phyloP scores from a whole-genome alignment of 1,139 yeast species.

The Pichia sp. region DNA sequence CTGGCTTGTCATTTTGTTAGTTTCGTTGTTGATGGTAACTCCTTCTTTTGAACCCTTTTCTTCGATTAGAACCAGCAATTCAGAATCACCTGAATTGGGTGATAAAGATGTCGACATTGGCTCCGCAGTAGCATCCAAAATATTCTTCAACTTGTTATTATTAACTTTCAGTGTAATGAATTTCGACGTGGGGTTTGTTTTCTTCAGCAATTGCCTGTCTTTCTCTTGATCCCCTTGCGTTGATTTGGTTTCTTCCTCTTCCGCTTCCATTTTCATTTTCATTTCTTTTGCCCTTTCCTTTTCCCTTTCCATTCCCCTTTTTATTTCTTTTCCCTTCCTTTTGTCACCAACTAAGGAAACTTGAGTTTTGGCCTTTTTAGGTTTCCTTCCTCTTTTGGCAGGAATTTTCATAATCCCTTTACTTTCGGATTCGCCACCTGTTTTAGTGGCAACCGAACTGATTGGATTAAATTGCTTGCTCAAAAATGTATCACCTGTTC shows the following conservation, averaged over 20 bases:
- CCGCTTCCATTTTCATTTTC: too few species aligned
- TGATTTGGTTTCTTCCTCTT: not conserved
- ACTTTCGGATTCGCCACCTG: not conserved
- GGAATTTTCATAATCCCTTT: not conserved
- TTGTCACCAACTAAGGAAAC: not conserved
- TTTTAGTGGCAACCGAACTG: not conserved
- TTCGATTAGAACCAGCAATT: not conserved
- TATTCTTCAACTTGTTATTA: not conserved
- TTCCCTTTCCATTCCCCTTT: too few species aligned
- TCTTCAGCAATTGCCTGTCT: not conserved
- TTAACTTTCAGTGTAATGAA: conserved; percentile 1
- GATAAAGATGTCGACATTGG: not conserved
- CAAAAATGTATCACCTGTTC: too few species aligned
- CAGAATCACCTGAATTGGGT: not conserved
- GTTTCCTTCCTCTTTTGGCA: not conserved
- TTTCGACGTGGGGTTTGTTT: not conserved
- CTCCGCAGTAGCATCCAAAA: not conserved
- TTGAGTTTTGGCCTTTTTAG: not conserved
- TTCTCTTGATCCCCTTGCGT: not conserved
- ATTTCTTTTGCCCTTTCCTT: too few species aligned
- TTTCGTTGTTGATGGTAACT: not conserved
- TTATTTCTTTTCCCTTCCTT: too few species aligned
- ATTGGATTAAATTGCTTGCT: too few species aligned
- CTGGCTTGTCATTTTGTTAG: not conserved
- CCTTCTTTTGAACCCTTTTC: not conserved